Evolutionary conservation across 2,329 filamentous ascomycete genomes (phyloP).

Genomic region (Aspergillus japonicus): DNA sequence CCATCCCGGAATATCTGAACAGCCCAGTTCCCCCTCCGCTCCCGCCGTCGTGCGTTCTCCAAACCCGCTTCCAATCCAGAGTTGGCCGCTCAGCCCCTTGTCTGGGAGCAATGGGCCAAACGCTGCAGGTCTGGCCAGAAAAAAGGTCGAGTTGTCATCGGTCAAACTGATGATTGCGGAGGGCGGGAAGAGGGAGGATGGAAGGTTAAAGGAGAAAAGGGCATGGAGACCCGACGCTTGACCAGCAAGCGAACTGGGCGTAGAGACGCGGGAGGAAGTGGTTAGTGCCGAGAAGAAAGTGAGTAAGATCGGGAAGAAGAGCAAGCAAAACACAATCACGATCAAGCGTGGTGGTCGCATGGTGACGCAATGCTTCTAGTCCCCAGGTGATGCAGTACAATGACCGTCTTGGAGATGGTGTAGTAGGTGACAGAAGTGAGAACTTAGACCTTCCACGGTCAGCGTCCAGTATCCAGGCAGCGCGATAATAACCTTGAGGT

Average conservation of each 20-base stretch:
- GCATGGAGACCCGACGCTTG: conserved; percentile 52
- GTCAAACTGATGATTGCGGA: conserved; percentile 95
- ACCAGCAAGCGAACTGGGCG: conserved; percentile 37
- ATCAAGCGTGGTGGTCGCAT: conserved; percentile 51
- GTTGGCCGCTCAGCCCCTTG: conserved; percentile 77
- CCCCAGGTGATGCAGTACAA: neutral
- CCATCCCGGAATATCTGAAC: conserved; percentile 92
- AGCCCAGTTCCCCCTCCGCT: conserved; percentile 83
- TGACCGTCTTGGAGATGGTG: neutral
- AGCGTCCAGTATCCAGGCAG: neutral
- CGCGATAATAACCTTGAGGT: neutral
- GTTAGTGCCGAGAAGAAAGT: conserved; percentile 49
- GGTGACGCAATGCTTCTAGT: conserved; percentile 15
- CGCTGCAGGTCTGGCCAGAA: conserved; percentile 86
- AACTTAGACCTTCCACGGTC: neutral
- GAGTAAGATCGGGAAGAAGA: conserved; percentile 50
- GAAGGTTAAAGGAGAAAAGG: conserved; percentile 69
- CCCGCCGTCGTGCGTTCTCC: conserved; percentile 61
- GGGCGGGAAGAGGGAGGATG: conserved; percentile 87
- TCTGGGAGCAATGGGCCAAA: conserved; percentile 79
- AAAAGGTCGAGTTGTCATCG: conserved; percentile 97
- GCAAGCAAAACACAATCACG: conserved; percentile 47
- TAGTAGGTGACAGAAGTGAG: neutral
- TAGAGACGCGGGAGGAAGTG: conserved; percentile 38
- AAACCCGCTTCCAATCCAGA: conserved; percentile 94